Evolutionary conservation across 2,329 filamentous ascomycete species (phyloP), one percentile per base, ranked within the genome.

Genomic region (Arthrobotrys megalospora): DNA sequence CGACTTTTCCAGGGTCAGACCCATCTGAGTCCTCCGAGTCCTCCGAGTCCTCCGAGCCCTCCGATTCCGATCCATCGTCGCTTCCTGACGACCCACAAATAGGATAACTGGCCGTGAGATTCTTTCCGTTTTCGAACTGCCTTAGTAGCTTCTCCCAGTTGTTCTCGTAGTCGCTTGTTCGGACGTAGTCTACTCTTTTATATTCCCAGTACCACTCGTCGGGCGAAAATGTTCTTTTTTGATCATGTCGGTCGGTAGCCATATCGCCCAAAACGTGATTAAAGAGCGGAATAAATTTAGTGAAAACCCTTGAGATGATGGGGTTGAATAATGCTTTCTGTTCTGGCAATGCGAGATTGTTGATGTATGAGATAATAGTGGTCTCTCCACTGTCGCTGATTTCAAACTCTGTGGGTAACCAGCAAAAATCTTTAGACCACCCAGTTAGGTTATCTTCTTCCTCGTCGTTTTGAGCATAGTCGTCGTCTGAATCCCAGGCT

Each of bases 391-490:
- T 64, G 45, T 76, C 65, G 1, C 53, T 69, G 24, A 76, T 34
- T 32, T 64, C 53, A n/a, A 76, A 76, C 24, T 69, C 66, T n/a
- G 72, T 69, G 5, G 72, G 72, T 1, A 76, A 53, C 72, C 72
- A 76, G 52, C 70, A 75, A 19, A 67, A 75, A 14, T 24, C 16
- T 6, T 62, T 50, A 5, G 70, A 75, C n/a, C 52, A 75, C 10
- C 70, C 70, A 32, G 6, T 53, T 10, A 53, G 50, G 50, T 53
- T 19, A 11, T 8, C n/a, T n/a, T n/a, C n/a, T n/a, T n/a, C n/a
- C n/a, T n/a, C 50, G 14, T 41, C 14, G 16, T 2, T 11, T 24
- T 53, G 12, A 12, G 4, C 50, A 16, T 10, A 10, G 36, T 10
- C 1, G 2, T 12, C 36, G 2, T 38, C 3, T 8, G 36, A 38